Evolutionary conservation across 1,139 yeast species (phyloP), one percentile per base, ranked within the genome.

Genomic region (Kurtzmaniella natalensis): DNA sequence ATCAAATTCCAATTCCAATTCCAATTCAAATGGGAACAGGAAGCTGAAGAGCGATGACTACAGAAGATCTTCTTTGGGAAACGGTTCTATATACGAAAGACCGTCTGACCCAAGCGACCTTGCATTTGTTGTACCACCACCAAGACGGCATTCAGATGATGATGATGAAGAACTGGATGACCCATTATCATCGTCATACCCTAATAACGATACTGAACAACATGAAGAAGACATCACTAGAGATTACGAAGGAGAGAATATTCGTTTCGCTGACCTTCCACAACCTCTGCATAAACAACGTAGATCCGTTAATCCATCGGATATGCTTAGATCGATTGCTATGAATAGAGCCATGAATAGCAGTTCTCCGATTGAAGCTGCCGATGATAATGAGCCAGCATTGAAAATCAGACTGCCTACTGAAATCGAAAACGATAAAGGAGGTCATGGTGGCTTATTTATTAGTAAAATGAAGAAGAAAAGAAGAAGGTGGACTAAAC

Each of bases 321-420:
- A 88, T 50, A 81, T 88, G 80, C 81, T 70, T 51, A 70, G 82
- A 59, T 86, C 95, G 2, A 82, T 87, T 44, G 81, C 86, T 33
- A 78, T 86, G 80, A 67, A 71, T 35, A 66, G 68, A 33, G 72
- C 72, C 25, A 51, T 9, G 41, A 45, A 18, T 10, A 18, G 17
- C 18, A 21, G 23, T 25, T 10, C 11, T 11, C n/a, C 29, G 19
- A 13, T 10, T 17, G 18, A 15, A 4, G 53, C 43, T 14, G 43
- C 43, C 15, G 53, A 47, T n/a, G 80, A 78, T 21, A 81, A 79
- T 24, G 96, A 89, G 2, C 96, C 95, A 8, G 88, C 94, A 1
- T 61, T 89, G 32, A 78, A 84, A 9, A 83, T 88, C 36, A 75
- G 76, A 44, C 80, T 94, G 2, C 96, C 96, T 1, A 75, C 78